Conservation (phyloP, 306 rosid genomes). For the Pyrus communis region DNA sequence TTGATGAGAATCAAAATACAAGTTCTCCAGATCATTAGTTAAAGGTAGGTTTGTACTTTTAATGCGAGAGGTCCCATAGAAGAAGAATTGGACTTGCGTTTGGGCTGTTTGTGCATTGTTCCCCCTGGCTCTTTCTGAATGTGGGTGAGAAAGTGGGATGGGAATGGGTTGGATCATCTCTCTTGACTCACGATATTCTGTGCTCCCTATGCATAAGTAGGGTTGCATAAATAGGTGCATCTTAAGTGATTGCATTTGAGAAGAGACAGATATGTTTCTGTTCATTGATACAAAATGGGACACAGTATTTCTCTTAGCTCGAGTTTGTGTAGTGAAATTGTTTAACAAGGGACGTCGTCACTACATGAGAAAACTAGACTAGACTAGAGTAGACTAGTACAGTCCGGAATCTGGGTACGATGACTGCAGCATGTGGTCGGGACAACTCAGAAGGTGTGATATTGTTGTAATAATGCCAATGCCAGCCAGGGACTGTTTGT, state of each 20-base stretch:
- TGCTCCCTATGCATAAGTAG: not conserved
- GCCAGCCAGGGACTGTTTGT: too few species aligned
- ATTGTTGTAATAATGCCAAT: too few species aligned
- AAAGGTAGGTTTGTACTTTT: constrained; percentile 14
- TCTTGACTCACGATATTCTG: not conserved
- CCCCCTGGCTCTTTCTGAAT: not conserved
- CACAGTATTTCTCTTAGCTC: too few species aligned
- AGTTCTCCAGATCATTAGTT: constrained; percentile 21
- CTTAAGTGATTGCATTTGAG: not conserved
- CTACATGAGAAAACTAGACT: too few species aligned
- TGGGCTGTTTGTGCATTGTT: not conserved
- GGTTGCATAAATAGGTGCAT: not conserved
- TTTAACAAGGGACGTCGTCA: too few species aligned
- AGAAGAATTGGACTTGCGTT: not conserved
- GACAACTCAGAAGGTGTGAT: too few species aligned
- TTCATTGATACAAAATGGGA: too few species aligned
- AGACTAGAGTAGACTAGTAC: too few species aligned
- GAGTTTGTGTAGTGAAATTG: too few species aligned
- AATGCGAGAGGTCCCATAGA: not conserved
- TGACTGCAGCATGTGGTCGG: too few species aligned
- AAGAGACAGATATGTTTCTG: too few species aligned
- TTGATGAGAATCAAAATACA: constrained; percentile 47
- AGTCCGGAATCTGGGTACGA: too few species aligned
- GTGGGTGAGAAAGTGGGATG: not conserved
- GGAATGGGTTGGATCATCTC: not conserved